Evolutionary conservation across 148 eudicot species (phyloP).

Genomic region (Spergularia bocconei): DNA sequence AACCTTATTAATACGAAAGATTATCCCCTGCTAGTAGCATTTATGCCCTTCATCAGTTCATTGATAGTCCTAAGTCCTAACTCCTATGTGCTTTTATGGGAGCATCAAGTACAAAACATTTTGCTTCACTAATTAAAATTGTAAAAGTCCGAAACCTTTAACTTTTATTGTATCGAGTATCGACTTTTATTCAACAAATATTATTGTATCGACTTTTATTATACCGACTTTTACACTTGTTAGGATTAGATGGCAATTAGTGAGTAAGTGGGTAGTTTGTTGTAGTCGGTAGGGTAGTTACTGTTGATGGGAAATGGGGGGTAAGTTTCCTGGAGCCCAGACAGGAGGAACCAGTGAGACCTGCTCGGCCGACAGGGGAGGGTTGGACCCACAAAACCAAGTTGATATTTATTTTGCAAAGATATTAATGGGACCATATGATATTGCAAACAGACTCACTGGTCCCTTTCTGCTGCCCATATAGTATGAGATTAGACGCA

Average conservation of each 20-base stretch:
- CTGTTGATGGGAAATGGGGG: not conserved
- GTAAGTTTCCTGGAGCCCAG: constrained; percentile 28
- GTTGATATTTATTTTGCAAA: not conserved
- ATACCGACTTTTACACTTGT: not conserved
- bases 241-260: not conserved
- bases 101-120: too few species aligned
- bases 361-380: constrained; percentile 27
- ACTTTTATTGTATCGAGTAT: too few species aligned
- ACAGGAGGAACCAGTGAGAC: constrained; percentile 33
- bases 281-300: not conserved
- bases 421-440: not conserved
- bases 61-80: too few species aligned
- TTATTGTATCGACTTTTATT: too few species aligned
- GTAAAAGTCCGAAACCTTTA: too few species aligned
- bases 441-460: constrained; percentile 4
- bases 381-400: not conserved
- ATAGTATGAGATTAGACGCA: not conserved
- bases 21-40: too few species aligned
- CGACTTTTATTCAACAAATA: too few species aligned
- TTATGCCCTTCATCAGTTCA: too few species aligned
- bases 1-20: too few species aligned
- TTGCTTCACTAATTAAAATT: too few species aligned
- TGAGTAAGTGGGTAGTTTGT: not conserved
- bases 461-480: not conserved
- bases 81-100: too few species aligned